Evolutionary conservation across 2,329 filamentous ascomycete genomes (phyloP), one percentile per base, ranked within the genome.

Genomic region (Arthrobotrys conoides): DNA sequence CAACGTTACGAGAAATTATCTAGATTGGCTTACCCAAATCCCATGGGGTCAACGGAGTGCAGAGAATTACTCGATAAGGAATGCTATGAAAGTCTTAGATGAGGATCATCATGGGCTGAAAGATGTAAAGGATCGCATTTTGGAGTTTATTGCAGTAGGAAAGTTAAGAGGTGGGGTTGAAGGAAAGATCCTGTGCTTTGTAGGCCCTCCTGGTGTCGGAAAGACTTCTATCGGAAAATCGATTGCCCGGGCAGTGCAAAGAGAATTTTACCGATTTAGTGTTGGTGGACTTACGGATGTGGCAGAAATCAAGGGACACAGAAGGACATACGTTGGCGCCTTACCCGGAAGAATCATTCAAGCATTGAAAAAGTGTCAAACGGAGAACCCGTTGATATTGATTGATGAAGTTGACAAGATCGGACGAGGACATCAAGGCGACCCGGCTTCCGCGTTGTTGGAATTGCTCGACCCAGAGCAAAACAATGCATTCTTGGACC

Each of bases 191-290:
- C 87, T 99, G 46, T 99, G 96, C 85, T 95, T 99, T 83, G 96
- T 99, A 70, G 96, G 96, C 0, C 96, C 96, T 66, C 96, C 96
- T 18, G 81, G 96, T 87, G 96, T 99, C 27, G 96, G 96, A 82
- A 99, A 99, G 87, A 99, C 96, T 1, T 97, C 94, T 84, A 99
- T 99, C 81, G 96, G 96, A 83, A 99, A 99, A 85, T 98, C 94
- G 0, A 97, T 99, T 82, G 96, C 96, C 16, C 90, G 95, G 70
- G 96, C 96, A 30, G 87, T 99, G 73, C 97, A 97, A 85, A 89
- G 96, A 76, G 91, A 99, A 83, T 99, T 99, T 87, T 99, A 99
- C 87, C 90, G 96, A 81, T 99, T 99, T 88, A 97, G 94, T 83
- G 96, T 99, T 8, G 96, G 96, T 83, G 96, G 96, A 82, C 88